Base-by-base conservation (phyloP, 2,329 filamentous ascomycete genomes). In the Fonsecaea erecta region DNA sequence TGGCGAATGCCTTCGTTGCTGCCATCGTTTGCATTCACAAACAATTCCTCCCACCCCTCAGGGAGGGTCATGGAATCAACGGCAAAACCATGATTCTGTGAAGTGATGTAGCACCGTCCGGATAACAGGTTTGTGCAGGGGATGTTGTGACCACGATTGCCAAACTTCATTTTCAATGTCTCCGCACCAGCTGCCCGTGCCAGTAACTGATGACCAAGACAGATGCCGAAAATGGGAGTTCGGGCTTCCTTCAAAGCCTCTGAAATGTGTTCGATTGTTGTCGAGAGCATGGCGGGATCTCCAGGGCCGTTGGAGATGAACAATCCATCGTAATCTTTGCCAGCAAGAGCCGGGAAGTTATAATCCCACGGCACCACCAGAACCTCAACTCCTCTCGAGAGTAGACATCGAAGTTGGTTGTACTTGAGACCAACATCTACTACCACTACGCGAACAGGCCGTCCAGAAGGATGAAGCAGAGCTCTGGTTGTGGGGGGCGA, bases 1-100 rank as follows among this genome's bases (percentile, higher is more conserved):
- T 98, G 93, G 79, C 93, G 90, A 75, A 99, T 97, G 80, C 95
- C 95, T 82, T 99, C 95, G 79, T 99, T 99, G 80, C 92, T 97
- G 73, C 92, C 91, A 73, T 99, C 95, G 78, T 99, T 99, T 79
- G 95, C 94, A 75, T 99, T 99, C 74, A 98, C 90, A 72, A 98
- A 99, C 9, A 98, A 86, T 80, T 98, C 95, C 72, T 90, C 87
- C 95, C 95, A 99, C 67, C 88, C 91, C 14, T 85, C 76, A 9
- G 91, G 86, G 9, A 99, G 82, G 26, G 87, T 91, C 63, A 83
- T 83, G 3, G 92, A 84, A 77, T 98, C 92, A 48, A 99, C 95
- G 9, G 93, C 95, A 74, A 89, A 99, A 77, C 95, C 95, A 78
- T 99, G 95, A 79, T 99, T 99, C 80, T 99, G 95, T 9, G 95